Base-by-base conservation (phyloP, 257 asterid species). In the Misopates orontium region DNA sequence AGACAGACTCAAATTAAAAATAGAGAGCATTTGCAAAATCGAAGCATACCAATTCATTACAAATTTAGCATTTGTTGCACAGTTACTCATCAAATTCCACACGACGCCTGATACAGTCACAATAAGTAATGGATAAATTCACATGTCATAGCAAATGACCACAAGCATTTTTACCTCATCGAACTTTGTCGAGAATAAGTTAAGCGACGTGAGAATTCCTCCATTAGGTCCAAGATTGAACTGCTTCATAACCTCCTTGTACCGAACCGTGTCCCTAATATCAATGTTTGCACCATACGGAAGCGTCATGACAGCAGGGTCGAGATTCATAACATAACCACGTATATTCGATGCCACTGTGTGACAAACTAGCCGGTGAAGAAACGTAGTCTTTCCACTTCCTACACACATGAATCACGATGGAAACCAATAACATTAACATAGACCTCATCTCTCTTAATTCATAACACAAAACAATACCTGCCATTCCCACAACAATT, bases 241-340 rank as follows among this genome's bases (percentile, higher is more conserved):
- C 77, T 93, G 87, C 84, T 90, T 90, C 97, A 93, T 89, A 62
- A 93, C 97, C 80, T 93, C 99, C 95, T 93, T 93, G 86, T 93
- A 93, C 54, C 70, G 82, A 57, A 93, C 90, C 10, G 99, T 93
- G 67, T 90, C 99, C 76, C 99, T 77, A 71, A 93, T 93, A 73
- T 93, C 99, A 74, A 93, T 90, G 75, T 93, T 93, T 18, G 97
- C 97, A 71, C 87, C 95, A 73, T 41, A 93, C 14, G 99, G 99
- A 49, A 93, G 96, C 61, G 95, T 80, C 92, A 87, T 72, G 39
- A 93, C 96, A 40, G 96, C 97, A 18, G 99, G 99, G 58, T 90
- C 99, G 64, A 93, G 95, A 79, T 93, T 93, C 80, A 93, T 69
- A 55, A 93, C 97, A 80, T 93, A 93, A 20, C 97, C 96, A 40